Base-by-base conservation (phyloP, 108 stramenopile species). In the Aurantiochytrium sp. region DNA sequence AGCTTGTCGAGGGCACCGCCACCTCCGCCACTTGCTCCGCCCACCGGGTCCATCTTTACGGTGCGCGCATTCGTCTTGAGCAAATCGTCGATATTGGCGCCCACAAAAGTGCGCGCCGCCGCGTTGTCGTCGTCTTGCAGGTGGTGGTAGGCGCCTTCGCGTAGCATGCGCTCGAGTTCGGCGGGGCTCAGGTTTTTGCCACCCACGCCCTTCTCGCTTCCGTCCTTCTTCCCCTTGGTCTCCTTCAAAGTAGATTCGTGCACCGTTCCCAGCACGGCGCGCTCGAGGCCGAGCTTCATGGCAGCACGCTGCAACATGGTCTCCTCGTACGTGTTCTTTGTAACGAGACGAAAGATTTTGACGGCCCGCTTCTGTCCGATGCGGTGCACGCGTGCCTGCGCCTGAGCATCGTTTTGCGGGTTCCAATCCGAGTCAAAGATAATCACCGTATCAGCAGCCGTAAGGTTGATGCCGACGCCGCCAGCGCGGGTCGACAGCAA, bases 331-430 rank as follows among this genome's bases (percentile, higher is more conserved):
- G 96, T 95, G n/a, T 97, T 91, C 90, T 97, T 96, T 12, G 99
- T 98, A 72, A 99, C 95, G 18, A 99, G 93, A 73, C 99, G 96
- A 90, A 98, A 99, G 57, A 99, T 97, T 89, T 90, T 93, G 47
- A 99, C 99, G 88, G 97, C 96, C 88, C 97, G 97, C 6, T 96
- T 97, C 92, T 98, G 97, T n/a, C 99, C 99, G 87, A 99, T 98
- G 73, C 99, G 96, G 93, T 99, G 99, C 87, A 97, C 98, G 72
- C 98, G 95, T 16, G 97, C 98, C 92, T 97, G 97, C 21, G 98
- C 99, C 92, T 99, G 99, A 18, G 98, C 97, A 91, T 99, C 99
- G 90, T 98, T 98, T 93, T 99, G 99, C 28, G 99, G 99, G 90
- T 99, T 99, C 99, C 99, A 99, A 90, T 99, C 99, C 87, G 94